A percentile compares a stretch with the other conserved stretches of the same genome.
Conservation (phyloP, 148 eudicot genomes). For the Arbutus unedo region DNA sequence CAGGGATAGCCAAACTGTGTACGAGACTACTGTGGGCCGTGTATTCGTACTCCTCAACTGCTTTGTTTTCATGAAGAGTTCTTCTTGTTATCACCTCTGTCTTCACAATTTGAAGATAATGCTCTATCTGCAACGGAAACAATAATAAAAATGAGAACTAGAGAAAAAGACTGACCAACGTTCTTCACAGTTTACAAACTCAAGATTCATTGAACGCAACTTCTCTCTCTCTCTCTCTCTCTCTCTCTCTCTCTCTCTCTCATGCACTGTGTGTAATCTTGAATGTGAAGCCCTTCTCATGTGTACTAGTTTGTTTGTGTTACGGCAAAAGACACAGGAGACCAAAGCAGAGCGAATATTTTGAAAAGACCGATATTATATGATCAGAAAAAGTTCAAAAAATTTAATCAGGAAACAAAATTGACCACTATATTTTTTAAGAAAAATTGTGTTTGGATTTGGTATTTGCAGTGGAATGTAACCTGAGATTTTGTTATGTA, state of each 20-base stretch:
- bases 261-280: no score
- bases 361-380: no score
- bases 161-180: background rate
- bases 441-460: no score
- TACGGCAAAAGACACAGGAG: no score
- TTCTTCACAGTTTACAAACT: background rate
- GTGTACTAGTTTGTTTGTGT: no score
- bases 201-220: background rate
- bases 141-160: background rate
- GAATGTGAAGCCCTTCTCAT: no score
- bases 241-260: background rate
- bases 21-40: conserved; percentile 88
- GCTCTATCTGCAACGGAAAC: conserved; percentile 70
- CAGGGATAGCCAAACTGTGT: conserved; percentile 66
- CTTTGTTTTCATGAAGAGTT: conserved; percentile 27
- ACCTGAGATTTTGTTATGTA: no score
- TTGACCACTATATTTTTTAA: no score
- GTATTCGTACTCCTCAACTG: conserved; percentile 76
- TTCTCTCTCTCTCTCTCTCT: background rate
- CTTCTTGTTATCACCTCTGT: conserved; percentile 61
- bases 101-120: conserved; percentile 92
- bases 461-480: no score
- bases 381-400: no score
- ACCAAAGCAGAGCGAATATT: no score
- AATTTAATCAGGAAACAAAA: no score